Base-by-base conservation (phyloP, 169 alveolate species). In the Cryptosporidium viatorum region DNA sequence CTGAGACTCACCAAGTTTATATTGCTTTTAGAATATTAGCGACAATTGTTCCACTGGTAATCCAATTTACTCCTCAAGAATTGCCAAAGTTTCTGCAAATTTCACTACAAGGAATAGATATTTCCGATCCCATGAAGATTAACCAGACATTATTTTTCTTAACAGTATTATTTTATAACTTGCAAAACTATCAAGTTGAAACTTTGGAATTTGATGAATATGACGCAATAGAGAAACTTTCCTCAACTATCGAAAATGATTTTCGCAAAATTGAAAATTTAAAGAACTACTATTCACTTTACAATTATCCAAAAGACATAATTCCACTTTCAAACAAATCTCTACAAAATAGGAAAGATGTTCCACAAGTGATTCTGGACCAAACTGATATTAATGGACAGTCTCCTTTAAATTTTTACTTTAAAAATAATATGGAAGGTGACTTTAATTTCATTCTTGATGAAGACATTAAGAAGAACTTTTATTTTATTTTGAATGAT, bases 91-190 rank as follows among this genome's bases (percentile, higher is more conserved):
- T 80, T 14, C 33, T 80, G 2, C 70, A 80, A 21, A 3, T 80
- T 45, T 62, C 89, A n/a, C 67, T 80, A 29, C 71, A 80, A 26
- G 89, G 89, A n/a, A 80, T 80, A 23, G 89, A 80, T 41, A 65
- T 80, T 39, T 41, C 89, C 2, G 89, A 80, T 62, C 89, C 89
- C 3, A 62, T 80, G 73, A 80, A 80, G 35, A 80, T 65, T 1
- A 80, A 80, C 33, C 89, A 80, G 21, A 29, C 89, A 43, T 23
- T 80, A 23, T 62, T 65, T 12, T 80, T 80, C 55, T 65, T 59
- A 35, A 62, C 89, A 7, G 51, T 62, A 35, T 39, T 80, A 41
- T 80, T 80, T 65, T 62, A 80, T 31, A 60, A 59, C 52, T 50
- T 58, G 12, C 89, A 80, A 48, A 60, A 62, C 33, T 29, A 41